Evolutionary conservation across 1,284 basidiomycete genomes (phyloP), one percentile per base, ranked within the genome.

Genomic region (Melampsora abietis-canadensis): DNA sequence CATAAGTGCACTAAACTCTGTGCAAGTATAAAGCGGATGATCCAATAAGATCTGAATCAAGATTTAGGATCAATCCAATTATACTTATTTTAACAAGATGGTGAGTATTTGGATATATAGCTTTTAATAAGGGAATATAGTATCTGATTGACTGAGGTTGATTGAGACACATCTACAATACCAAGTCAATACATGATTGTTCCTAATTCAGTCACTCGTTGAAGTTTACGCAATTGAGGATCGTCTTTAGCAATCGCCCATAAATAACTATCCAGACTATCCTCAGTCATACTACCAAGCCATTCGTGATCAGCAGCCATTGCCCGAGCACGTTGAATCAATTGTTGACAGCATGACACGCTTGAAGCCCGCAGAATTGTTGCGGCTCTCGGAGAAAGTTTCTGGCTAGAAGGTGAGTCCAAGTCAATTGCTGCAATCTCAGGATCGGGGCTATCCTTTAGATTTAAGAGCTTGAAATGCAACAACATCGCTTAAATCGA

Each of bases 301-400:
- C 51, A 57, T 24, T 21, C 51, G 8, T 57, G 21, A 57, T 57
- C 27, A 57, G 24, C 27, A 24, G 51, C 51, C 27, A 57, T 24
- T n/a, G 10, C 21, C 10, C 27, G 51, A 57, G 51, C 51, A 24
- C 60, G 31, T 34, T 64, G 40, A 60, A 70, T 64, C 2, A 70
- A 34, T 30, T 47, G 62, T 40, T 70, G 44, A 24, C 61, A 64
- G 62, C 68, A 70, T 6, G 68, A 61, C 48, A 70, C 46, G 47
- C 68, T 70, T 21, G 68, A 47, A n/a, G 68, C 68, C 30, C 68
- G 44, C 15, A 70, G 48, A 21, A 64, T 70, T 64, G 68, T 70
- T 21, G 68, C 59, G 30, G 68, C 60, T 17, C 68, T 48, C 21
- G 61, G 34, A 12, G 68, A 70, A 64, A 70, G 24, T 60, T 62